A percentile compares a stretch with the other conserved stretches of the same genome.
Evolutionary conservation across 306 rosid species (phyloP).

Genomic region (Clitoria ternatea): DNA sequence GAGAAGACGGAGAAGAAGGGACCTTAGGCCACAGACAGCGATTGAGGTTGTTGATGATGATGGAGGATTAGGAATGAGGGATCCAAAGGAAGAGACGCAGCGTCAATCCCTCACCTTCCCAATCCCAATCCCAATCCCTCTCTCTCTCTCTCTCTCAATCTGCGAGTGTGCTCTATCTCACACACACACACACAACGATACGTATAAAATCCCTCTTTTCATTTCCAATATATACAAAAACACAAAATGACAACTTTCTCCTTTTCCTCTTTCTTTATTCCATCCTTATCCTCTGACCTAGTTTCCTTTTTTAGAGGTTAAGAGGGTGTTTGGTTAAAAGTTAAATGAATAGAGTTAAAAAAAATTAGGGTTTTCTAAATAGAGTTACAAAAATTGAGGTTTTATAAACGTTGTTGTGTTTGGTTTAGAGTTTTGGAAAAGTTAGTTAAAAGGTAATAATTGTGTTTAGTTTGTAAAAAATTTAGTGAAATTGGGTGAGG

Average conservation of each 20-base stretch:
- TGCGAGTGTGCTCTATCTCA: background rate
- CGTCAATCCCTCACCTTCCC: constrained; percentile 31
- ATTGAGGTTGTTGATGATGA: background rate
- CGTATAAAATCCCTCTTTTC: background rate
- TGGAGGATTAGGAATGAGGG: constrained; percentile 31
- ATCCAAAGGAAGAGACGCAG: constrained; percentile 14
- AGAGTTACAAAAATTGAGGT: no score
- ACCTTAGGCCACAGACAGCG: no score
- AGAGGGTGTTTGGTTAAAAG: no score
- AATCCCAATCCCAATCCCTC: constrained; percentile 10
- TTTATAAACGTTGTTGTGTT: no score
- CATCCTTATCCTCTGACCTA: background rate
- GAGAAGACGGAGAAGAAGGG: background rate
- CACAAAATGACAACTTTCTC: constrained; percentile 26
- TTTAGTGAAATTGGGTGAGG: no score
- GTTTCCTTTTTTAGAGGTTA: no score
- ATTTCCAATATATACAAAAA: background rate
- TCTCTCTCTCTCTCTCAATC: background rate
- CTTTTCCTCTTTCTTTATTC: constrained; percentile 4
- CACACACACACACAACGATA: background rate
- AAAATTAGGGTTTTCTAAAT: no score
- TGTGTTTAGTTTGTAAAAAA: no score
- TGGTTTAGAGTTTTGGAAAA: no score
- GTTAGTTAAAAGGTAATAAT: no score
- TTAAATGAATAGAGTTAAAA: no score